phyloP scores from a whole-genome alignment of 768 basidiomycete species.

The Panaeolus papilionaceus region DNA sequence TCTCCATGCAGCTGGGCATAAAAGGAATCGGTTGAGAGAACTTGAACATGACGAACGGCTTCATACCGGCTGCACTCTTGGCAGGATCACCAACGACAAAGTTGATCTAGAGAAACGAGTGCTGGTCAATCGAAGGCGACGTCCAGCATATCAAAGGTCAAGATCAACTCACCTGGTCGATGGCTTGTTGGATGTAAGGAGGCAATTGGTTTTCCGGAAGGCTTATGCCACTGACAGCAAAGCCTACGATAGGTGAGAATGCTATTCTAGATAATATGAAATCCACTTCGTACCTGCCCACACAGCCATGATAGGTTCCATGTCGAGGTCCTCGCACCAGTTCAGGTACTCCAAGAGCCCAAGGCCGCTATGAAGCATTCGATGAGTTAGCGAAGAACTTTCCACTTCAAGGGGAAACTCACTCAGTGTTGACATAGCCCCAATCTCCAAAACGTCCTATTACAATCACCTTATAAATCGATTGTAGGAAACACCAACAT shows the following conservation, averaged over 20 bases:
- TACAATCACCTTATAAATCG: neutral
- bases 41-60: no score
- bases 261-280: neutral
- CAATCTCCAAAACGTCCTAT: conserved; percentile 62
- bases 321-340: conserved; percentile 64
- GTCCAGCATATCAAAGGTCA: neutral
- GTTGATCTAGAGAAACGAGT: conserved; percentile 47
- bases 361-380: conserved; percentile 46
- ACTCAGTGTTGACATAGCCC: conserved; percentile 70
- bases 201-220: conserved; percentile 50
- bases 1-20: conserved; percentile 23
- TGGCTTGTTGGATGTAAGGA: conserved; percentile 62
- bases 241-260: conserved; percentile 40
- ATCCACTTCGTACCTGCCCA: conserved; percentile 49
- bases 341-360: conserved; percentile 63
- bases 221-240: conserved; percentile 53
- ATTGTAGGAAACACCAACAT: neutral
- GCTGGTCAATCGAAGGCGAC: neutral
- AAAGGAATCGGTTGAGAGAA: neutral
- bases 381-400: neutral
- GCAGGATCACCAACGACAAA: conserved; percentile 62
- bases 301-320: conserved; percentile 70
- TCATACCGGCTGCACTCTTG: conserved; percentile 45
- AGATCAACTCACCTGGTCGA: conserved; percentile 49
- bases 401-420: conserved; percentile 23